Conservation (phyloP, 2,329 filamentous ascomycete genomes). For the Onygena corvina region DNA sequence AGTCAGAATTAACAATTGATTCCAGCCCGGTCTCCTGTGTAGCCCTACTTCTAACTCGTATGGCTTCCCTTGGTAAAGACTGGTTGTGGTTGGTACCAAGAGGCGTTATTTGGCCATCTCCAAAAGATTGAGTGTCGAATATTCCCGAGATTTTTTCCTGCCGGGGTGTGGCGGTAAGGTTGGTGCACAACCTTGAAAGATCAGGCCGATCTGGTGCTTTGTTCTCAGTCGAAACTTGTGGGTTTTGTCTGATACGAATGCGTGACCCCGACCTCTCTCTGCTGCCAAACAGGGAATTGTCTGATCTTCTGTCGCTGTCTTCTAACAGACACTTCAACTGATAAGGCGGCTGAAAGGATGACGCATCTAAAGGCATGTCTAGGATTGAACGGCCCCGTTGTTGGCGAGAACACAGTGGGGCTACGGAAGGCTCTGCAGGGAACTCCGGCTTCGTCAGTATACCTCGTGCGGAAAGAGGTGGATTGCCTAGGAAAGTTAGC, state of each 20-base stretch:
- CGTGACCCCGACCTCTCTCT: background rate
- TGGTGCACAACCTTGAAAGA: background rate
- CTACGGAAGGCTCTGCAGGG: background rate
- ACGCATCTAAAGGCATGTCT: background rate
- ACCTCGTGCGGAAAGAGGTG: background rate
- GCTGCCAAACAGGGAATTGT: background rate
- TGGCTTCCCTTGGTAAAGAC: background rate
- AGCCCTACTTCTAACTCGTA: background rate
- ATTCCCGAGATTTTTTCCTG: background rate
- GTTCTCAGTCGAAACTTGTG: background rate
- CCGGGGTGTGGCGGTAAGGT: background rate
- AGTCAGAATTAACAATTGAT: slow-evolving; percentile 10
- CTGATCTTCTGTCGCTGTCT: slow-evolving; percentile 10
- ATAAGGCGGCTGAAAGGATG: background rate
- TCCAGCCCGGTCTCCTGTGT: background rate
- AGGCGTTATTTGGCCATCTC: background rate
- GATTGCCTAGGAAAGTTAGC: background rate
- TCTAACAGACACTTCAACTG: slow-evolving; percentile 9
- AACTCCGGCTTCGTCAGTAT: background rate
- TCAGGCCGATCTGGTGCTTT: background rate
- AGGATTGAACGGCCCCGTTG: background rate
- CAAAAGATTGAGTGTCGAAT: background rate
- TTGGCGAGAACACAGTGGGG: background rate
- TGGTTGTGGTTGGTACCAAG: background rate
- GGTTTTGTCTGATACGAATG: background rate